These are phyloP conservation scores for Cymbopogon citratus DNA, from an alignment of 176 grass and related monocot species.

Conservation along the genomic window DNA sequence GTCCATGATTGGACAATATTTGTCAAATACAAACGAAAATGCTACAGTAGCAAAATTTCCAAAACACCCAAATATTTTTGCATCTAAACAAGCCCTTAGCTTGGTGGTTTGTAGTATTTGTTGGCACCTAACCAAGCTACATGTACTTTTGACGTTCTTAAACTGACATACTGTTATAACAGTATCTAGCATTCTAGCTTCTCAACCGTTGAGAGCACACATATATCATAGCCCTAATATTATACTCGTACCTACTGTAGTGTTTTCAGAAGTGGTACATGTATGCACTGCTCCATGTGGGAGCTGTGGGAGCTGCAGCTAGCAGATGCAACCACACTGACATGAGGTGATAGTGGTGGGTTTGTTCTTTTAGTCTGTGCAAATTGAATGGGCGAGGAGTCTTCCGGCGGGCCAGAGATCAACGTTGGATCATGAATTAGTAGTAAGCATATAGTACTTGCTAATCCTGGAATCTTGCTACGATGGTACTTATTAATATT, in stretches of 20 bases:
- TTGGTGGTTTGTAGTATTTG: background rate
- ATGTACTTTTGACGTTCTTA: constrained; percentile 10
- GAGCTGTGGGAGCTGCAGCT: background rate
- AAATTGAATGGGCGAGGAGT: background rate
- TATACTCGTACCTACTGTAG: background rate
- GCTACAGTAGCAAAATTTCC: too few species aligned
- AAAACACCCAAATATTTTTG: too few species aligned
- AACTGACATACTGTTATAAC: background rate
- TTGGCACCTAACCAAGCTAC: background rate
- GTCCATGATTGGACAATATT: too few species aligned
- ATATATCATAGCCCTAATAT: background rate
- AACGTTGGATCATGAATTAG: background rate
- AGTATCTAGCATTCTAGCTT: background rate
- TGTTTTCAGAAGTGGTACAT: background rate
- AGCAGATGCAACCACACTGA: background rate
- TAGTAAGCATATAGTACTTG: background rate
- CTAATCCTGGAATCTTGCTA: background rate
- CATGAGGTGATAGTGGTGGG: background rate
- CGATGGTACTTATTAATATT: background rate
- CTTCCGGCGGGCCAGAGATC: background rate
- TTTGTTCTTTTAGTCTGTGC: background rate
- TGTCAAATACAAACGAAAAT: too few species aligned
- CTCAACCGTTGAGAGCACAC: background rate
- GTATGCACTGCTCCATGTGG: background rate
- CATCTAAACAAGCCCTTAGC: background rate